Percentiles rank a stretch among this genome's conserved stretches.
Conservation (phyloP, 1,284 basidiomycete genomes). For the Naganishia cerealis region DNA sequence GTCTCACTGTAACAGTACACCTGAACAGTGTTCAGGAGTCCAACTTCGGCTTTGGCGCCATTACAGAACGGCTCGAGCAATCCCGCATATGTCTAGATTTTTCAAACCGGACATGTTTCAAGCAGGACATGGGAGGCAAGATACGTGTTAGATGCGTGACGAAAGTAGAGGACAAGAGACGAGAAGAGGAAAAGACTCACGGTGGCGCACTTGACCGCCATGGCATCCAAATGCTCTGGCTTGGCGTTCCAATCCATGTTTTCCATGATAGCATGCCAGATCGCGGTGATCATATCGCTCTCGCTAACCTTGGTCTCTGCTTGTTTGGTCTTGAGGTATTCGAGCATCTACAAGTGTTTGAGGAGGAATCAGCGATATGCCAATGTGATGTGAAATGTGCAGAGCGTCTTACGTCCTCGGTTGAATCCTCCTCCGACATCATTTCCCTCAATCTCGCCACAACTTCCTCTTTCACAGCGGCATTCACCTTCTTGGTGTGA, state of each 20-base stretch:
- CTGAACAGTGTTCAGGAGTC: conserved; percentile 88
- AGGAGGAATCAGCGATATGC: background rate
- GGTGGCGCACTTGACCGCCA: conserved; percentile 77
- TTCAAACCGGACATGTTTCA: background rate
- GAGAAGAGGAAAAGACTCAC: conserved; percentile 55
- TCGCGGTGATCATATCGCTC: conserved; percentile 77
- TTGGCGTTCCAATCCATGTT: conserved; percentile 82
- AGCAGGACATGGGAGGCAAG: conserved; percentile 23
- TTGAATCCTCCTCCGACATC: conserved; percentile 60
- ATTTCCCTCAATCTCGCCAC: conserved; percentile 64
- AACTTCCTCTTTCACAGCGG: conserved; percentile 69
- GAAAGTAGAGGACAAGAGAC: conserved; percentile 13
- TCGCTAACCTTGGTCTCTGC: conserved; percentile 64
- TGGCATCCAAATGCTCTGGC: conserved; percentile 82
- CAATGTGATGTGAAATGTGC: background rate
- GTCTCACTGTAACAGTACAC: conserved; percentile 93
- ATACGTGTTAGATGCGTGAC: background rate
- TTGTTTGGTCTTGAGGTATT: conserved; percentile 66
- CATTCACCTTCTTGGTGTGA: conserved; percentile 83
- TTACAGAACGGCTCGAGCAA: conserved; percentile 85
- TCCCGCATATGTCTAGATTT: conserved; percentile 69
- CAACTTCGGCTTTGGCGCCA: conserved; percentile 82
- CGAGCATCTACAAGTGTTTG: conserved; percentile 64
- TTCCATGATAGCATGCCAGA: conserved; percentile 86
- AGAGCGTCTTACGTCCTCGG: conserved; percentile 61